phyloP scores from a whole-genome alignment of 2,329 filamentous ascomycete species.

The Metarhizium humberi region DNA sequence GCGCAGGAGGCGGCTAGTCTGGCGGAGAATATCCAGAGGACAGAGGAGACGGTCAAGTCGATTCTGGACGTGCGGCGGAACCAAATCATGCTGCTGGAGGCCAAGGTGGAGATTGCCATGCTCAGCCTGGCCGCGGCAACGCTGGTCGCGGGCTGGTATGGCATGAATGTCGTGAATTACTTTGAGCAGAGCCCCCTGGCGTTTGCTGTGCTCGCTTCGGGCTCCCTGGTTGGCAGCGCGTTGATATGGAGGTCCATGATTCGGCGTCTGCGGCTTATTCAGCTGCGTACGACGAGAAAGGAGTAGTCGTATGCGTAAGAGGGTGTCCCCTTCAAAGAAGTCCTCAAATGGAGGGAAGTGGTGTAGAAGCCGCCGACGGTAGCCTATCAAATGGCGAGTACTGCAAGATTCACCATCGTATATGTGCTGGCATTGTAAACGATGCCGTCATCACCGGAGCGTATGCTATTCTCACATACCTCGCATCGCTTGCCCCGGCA shows the following conservation, averaged over 20 bases:
- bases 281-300: neutral
- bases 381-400: constrained; percentile 20
- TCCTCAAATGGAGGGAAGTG: constrained; percentile 12
- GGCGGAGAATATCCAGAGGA: constrained; percentile 20
- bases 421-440: constrained; percentile 21
- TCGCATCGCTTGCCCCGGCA: constrained; percentile 15
- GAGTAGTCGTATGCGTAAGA: constrained; percentile 14
- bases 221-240: constrained; percentile 2
- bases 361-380: constrained; percentile 19
- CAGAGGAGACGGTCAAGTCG: constrained; percentile 22
- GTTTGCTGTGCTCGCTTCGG: constrained; percentile 12
- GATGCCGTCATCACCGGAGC: constrained; percentile 20
- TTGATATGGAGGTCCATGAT: constrained; percentile 6
- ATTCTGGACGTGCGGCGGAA: constrained; percentile 25
- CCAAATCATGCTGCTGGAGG: constrained; percentile 28
- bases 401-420: constrained; percentile 18
- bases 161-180: constrained; percentile 28
- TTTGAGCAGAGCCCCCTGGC: constrained; percentile 21
- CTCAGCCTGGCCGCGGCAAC: constrained; percentile 24
- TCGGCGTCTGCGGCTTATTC: constrained; percentile 1
- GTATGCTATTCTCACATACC: constrained; percentile 22
- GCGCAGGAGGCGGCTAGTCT: constrained; percentile 17
- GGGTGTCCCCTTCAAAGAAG: constrained; percentile 15
- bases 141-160: constrained; percentile 23
- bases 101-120: constrained; percentile 25